A percentile compares a stretch with the other conserved stretches of the same genome.
phyloP scores from a whole-genome alignment of 2,329 filamentous ascomycete species.

The Aspergillus clavatus region DNA sequence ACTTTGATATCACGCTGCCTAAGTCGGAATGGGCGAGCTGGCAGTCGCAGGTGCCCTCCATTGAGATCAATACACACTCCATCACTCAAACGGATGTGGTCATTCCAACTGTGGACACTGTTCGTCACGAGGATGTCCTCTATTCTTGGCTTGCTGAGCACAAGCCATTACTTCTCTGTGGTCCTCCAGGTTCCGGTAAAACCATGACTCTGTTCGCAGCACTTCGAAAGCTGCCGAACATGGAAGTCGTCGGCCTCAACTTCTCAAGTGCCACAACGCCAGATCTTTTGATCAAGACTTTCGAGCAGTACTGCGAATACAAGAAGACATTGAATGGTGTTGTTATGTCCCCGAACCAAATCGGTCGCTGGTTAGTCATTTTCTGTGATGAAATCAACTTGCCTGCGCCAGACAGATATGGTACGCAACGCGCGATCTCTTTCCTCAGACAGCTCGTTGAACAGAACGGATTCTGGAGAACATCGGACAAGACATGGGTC shows the following conservation, averaged over 20 bases:
- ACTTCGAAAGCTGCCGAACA: conserved; percentile 91
- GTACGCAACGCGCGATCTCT: conserved; percentile 93
- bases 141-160: conserved; percentile 99
- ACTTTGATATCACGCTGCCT: conserved; percentile 86
- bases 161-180: conserved; percentile 92
- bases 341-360: conserved; percentile 90
- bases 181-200: conserved; percentile 96
- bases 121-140: conserved; percentile 96
- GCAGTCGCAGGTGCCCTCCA: conserved; percentile 88
- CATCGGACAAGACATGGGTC: conserved; percentile 96
- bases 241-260: conserved; percentile 98
- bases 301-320: conserved; percentile 99
- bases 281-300: conserved; percentile 96
- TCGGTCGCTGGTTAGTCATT: conserved; percentile 94
- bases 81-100: conserved; percentile 97
- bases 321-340: conserved; percentile 97
- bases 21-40: conserved; percentile 85
- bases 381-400: conserved; percentile 99
- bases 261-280: conserved; percentile 98
- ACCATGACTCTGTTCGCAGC: conserved; percentile 99
- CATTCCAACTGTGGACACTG: conserved; percentile 94
- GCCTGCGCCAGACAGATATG: conserved; percentile 94
- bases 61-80: conserved; percentile 98
- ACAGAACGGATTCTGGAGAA: conserved; percentile 98
- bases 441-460: conserved; percentile 97